Conservation (phyloP, 2,329 filamentous ascomycete species). For the Raffaelea deltoideospora region DNA sequence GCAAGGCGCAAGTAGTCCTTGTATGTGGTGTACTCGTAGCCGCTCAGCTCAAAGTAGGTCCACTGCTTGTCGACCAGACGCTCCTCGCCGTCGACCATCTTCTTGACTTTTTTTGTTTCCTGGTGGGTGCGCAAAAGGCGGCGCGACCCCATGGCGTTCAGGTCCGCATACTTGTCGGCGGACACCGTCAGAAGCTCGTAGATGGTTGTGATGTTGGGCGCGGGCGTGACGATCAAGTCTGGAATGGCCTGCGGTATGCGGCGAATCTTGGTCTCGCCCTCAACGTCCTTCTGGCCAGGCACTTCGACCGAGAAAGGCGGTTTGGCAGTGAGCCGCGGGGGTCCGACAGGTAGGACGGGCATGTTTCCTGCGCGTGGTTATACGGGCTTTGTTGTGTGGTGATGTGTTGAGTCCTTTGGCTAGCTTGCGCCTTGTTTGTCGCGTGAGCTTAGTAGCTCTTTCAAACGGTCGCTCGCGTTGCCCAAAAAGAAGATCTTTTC, state of each 20-base stretch:
- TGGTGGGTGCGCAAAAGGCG: constrained; percentile 62
- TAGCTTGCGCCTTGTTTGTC: too few species aligned
- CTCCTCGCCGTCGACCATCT: constrained; percentile 68
- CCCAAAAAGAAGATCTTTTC: too few species aligned
- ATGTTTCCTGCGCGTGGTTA: neutral
- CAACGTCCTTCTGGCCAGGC: constrained; percentile 43
- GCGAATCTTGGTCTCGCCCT: constrained; percentile 63
- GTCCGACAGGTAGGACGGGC: constrained; percentile 13
- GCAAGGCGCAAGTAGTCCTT: constrained; percentile 60
- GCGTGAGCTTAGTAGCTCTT: too few species aligned
- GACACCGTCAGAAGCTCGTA: constrained; percentile 61
- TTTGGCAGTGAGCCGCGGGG: constrained; percentile 38
- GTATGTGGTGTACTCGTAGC: constrained; percentile 64
- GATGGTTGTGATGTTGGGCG: constrained; percentile 52
- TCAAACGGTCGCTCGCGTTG: too few species aligned
- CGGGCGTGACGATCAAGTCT: constrained; percentile 43
- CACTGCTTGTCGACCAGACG: constrained; percentile 71
- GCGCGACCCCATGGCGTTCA: constrained; percentile 53
- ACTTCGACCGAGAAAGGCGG: constrained; percentile 55
- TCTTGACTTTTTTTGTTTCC: constrained; percentile 83
- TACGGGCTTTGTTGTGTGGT: too few species aligned
- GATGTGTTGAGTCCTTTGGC: too few species aligned
- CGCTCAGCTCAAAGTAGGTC: constrained; percentile 74
- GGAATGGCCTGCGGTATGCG: constrained; percentile 48
- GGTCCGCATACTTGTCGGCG: constrained; percentile 49